Percentiles rank a stretch among this genome's conserved stretches.
Conservation (phyloP, 306 rosid genomes). For the Acacia melanoxylon region DNA sequence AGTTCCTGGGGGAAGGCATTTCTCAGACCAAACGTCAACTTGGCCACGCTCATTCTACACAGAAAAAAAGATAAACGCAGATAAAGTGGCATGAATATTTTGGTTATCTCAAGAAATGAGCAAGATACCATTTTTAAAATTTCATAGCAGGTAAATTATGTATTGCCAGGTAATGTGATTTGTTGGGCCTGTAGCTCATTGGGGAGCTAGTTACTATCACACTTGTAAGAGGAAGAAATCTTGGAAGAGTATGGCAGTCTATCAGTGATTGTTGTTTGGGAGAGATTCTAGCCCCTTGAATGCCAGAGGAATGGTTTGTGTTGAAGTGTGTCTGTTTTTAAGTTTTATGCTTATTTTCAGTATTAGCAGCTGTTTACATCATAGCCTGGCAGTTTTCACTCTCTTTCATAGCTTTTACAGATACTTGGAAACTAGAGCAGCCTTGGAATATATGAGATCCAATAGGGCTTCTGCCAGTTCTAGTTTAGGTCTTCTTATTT, state of each 20-base stretch:
- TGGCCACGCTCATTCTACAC: slow-evolving; percentile 81
- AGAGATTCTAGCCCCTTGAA: not conserved
- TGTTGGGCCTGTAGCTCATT: not conserved
- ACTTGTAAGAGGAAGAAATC: too few species aligned
- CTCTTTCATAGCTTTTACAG: too few species aligned
- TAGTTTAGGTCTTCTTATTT: not conserved
- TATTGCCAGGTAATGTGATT: not conserved
- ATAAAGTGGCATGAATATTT: slow-evolving; percentile 31
- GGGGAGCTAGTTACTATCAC: too few species aligned
- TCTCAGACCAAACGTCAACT: slow-evolving; percentile 97
- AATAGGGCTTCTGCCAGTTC: not conserved
- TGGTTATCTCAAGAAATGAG: slow-evolving; percentile 17
- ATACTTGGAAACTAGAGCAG: slow-evolving; percentile 12
- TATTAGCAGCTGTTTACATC: not conserved
- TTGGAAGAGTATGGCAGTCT: not conserved
- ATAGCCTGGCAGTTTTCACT: too few species aligned
- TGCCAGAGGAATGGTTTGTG: not conserved
- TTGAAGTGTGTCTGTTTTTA: not conserved
- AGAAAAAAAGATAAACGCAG: slow-evolving; percentile 34
- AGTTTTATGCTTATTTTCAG: not conserved
- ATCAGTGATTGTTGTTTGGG: not conserved
- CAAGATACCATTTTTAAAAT: not conserved
- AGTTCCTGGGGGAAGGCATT: slow-evolving; percentile 96
- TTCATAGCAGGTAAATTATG: not conserved
- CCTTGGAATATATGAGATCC: not conserved